Evolutionary conservation across 1,284 basidiomycete genomes (phyloP).

Genomic region (Ceratobasidium sp.): DNA sequence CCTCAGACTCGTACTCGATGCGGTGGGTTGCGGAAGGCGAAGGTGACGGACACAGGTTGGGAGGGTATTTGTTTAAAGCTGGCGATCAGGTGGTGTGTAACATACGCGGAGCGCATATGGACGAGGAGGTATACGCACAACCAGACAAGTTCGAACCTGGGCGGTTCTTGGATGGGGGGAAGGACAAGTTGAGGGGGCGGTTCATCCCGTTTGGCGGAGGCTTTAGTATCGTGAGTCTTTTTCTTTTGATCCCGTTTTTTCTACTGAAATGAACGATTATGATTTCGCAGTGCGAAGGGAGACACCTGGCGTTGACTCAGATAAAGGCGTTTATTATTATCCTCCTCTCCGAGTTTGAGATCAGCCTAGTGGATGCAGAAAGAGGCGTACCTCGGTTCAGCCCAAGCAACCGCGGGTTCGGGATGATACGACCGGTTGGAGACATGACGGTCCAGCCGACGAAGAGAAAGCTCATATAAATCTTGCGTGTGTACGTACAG

Average conservation of each 20-base stretch:
- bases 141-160: conserved; percentile 40
- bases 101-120: conserved; percentile 49
- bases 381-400: conserved; percentile 14
- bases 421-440: conserved; percentile 43
- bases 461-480: neutral
- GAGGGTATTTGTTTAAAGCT: conserved; percentile 44
- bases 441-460: conserved; percentile 24
- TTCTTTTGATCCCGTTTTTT: neutral
- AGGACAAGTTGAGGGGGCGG: conserved; percentile 16
- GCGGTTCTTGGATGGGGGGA: conserved; percentile 40
- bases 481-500: too few species aligned
- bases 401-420: conserved; percentile 40
- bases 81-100: conserved; percentile 51
- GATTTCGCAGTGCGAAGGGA: conserved; percentile 42
- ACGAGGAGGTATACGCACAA: conserved; percentile 42
- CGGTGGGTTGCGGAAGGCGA: conserved; percentile 33
- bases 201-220: conserved; percentile 48
- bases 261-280: neutral
- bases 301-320: conserved; percentile 43
- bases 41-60: conserved; percentile 43
- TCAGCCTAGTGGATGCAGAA: conserved; percentile 2
- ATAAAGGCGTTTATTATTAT: conserved; percentile 40
- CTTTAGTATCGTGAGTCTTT: conserved; percentile 35
- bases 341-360: conserved; percentile 33
- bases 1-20: conserved; percentile 44